Base-by-base conservation (phyloP, 2,329 filamentous ascomycete species). In the Apiospora arundinis region DNA sequence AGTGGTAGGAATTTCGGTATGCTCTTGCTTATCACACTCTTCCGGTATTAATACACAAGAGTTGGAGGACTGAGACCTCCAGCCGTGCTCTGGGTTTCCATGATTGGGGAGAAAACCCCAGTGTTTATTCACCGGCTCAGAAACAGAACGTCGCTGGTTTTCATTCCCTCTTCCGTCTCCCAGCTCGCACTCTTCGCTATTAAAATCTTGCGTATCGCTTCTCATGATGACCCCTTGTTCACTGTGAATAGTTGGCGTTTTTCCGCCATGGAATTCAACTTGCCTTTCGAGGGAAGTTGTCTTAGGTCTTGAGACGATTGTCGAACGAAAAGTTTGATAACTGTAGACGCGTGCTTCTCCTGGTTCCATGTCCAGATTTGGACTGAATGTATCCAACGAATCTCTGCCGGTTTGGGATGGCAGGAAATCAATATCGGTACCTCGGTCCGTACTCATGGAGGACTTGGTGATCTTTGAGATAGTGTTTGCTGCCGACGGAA, bases 181-280 rank as follows among this genome's bases (percentile, higher is more conserved):
- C 18, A n/a, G 18, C 56, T 63, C 56, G 16, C 21, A 21, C 32
- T 40, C 56, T n/a, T 32, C 28, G 28, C 56, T 14, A 4, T 63
- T 40, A 9, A n/a, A 63, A 63, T 63, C 56, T 5, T 23, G 32
- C 8, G 2, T 40, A 9, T 63, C 77, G 45, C 78, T 76, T 70
- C 76, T 75, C 68, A 80, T 69, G 65, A 80, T 80, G 4, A 80
- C 73, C 4, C 78, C 79, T 71, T 80, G 77, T 63, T 81, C 79
- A 52, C 78, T 81, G 69, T 75, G 75, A 70, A 80, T 80, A 32
- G 79, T 78, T 18, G 77, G 76, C 25, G 76, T 71, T 18, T 70
- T 70, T 25, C 74, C 75, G n/a, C 73, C 74, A 69, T 76, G 74
- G 11, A 80, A 75, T 46, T 80, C 75, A 1, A 80, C 77, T 16